Percentiles rank a stretch among this genome's conserved stretches.
These are phyloP conservation scores for Colletotrichum sublineola DNA, from an alignment of 2,329 filamentous ascomycete species.

Conservation along the genomic window DNA sequence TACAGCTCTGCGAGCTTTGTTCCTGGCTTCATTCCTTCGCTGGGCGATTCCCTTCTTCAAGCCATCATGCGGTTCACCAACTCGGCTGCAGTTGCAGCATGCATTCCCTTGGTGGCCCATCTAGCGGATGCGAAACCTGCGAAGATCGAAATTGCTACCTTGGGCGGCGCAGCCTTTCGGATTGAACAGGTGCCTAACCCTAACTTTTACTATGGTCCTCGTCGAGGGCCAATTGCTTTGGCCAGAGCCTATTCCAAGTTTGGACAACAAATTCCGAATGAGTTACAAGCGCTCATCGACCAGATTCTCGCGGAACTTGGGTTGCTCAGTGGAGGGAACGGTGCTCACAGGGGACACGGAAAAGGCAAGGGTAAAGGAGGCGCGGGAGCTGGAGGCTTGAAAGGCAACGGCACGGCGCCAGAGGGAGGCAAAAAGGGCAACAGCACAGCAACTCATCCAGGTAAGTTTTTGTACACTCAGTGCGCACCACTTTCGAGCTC, in stretches of 20 bases:
- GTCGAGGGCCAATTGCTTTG: conserved; percentile 54
- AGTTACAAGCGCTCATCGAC: conserved; percentile 51
- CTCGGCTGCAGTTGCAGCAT: conserved; percentile 51
- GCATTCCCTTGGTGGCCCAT: conserved; percentile 33
- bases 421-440: conserved; percentile 21
- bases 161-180: conserved; percentile 57
- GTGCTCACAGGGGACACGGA: conserved; percentile 14
- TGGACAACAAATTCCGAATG: conserved; percentile 51
- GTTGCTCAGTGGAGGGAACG: conserved; percentile 41
- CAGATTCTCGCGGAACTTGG: conserved; percentile 52
- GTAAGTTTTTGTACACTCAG: not conserved
- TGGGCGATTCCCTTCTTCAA: conserved; percentile 26
- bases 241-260: conserved; percentile 57
- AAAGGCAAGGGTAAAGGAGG: conserved; percentile 22
- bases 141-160: conserved; percentile 51
- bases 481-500: conserved; percentile 5
- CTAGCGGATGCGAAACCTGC: conserved; percentile 48
- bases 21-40: conserved; percentile 43
- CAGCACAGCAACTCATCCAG: conserved; percentile 6
- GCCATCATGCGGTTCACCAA: conserved; percentile 52
- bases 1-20: conserved; percentile 38
- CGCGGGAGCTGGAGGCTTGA: conserved; percentile 21
- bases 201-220: conserved; percentile 50
- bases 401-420: conserved; percentile 28
- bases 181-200: conserved; percentile 56